Conservation (phyloP, 108 stramenopile genomes). For the Fragilaria crotonensis region DNA sequence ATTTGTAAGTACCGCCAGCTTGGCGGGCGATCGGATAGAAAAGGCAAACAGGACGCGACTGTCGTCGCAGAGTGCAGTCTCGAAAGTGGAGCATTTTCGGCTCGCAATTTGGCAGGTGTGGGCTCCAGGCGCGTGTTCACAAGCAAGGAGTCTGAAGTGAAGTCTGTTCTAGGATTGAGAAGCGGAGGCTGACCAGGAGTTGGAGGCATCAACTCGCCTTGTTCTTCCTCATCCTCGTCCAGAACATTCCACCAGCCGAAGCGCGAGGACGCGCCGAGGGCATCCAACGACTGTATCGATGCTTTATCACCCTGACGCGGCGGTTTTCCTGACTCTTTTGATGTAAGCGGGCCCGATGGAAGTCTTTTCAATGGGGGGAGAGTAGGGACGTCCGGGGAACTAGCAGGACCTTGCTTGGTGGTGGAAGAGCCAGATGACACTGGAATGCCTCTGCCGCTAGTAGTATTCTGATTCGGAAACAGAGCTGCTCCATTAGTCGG, state of each 20-base stretch:
- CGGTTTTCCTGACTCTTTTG: neutral
- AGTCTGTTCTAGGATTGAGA: constrained; percentile 24
- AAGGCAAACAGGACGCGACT: constrained; percentile 57
- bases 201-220: no score
- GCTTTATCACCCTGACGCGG: neutral
- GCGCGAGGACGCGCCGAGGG: neutral
- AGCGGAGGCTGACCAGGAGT: constrained; percentile 1
- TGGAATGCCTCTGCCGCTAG: neutral
- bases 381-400: neutral
- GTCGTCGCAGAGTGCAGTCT: constrained; percentile 71
- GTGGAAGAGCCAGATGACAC: neutral
- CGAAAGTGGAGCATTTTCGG: constrained; percentile 60
- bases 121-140: constrained; percentile 62
- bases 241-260: constrained; percentile 49
- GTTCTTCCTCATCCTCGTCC: constrained; percentile 11
- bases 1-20: constrained; percentile 76
- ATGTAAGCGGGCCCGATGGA: neutral
- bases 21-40: constrained; percentile 79
- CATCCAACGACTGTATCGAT: neutral
- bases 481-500: neutral
- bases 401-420: neutral
- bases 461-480: neutral
- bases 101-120: constrained; percentile 39
- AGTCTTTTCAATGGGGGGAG: no score
- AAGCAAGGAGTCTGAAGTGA: constrained; percentile 39